phyloP scores from a whole-genome alignment of 2,329 filamentous ascomycete species.

The Sclerotinia spermophila region DNA sequence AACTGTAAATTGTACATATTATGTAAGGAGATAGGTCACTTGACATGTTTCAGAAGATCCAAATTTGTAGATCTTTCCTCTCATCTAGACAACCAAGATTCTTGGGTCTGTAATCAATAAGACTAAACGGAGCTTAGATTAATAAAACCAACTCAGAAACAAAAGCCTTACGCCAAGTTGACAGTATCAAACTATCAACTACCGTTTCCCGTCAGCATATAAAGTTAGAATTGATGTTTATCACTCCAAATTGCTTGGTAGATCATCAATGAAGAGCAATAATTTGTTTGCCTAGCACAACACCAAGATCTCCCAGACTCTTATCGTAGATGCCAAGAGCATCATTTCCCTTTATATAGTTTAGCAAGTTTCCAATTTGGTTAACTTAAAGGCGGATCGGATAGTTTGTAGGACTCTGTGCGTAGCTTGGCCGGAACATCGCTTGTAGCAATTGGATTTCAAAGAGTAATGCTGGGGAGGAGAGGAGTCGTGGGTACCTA shows the following conservation, averaged over 20 bases:
- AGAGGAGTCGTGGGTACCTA: not conserved
- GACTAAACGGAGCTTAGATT: not conserved
- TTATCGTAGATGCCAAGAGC: constrained; percentile 12
- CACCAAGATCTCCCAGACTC: constrained; percentile 10
- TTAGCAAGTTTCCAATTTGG: not conserved
- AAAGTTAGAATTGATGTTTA: not conserved
- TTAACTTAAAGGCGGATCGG: not conserved
- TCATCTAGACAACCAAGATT: not conserved
- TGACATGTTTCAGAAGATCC: constrained; percentile 11
- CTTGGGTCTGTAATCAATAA: not conserved
- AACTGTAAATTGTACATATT: not conserved
- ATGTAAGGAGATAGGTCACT: constrained; percentile 4
- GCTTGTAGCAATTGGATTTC: constrained; percentile 2
- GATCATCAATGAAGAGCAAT: not conserved
- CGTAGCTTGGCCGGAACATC: constrained; percentile 10
- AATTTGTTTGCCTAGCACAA: constrained; percentile 1
- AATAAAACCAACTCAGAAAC: not conserved
- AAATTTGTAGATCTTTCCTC: not conserved
- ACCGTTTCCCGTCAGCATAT: constrained; percentile 3
- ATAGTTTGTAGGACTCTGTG: constrained; percentile 3
- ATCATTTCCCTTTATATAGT: not conserved
- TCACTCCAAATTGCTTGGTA: not conserved
- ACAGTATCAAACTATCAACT: constrained; percentile 4
- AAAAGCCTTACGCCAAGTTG: constrained; percentile 1
- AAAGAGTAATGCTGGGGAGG: not conserved